Evolutionary conservation across 2,329 filamentous ascomycete species (phyloP).

Genomic region (Penicillium sp.): DNA sequence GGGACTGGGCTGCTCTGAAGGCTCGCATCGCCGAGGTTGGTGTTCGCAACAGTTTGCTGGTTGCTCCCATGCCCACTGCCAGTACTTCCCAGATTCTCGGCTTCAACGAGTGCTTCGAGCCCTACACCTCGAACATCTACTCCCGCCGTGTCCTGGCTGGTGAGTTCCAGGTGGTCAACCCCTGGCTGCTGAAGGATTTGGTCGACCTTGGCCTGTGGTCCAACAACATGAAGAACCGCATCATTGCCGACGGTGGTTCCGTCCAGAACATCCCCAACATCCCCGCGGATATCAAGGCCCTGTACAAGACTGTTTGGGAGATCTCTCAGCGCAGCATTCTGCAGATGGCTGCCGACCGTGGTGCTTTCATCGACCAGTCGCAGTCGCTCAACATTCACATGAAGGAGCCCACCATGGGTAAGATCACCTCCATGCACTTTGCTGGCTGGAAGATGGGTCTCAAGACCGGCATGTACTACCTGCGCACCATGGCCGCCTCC

Average conservation of each 20-base stretch:
- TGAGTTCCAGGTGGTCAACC: constrained; percentile 99
- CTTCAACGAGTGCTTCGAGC: constrained; percentile 99
- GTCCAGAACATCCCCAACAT: constrained; percentile 98
- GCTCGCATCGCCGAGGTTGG: constrained; percentile 89
- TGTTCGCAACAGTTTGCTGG: constrained; percentile 90
- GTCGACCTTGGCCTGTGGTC: constrained; percentile 98
- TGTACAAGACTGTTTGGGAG: constrained; percentile 99
- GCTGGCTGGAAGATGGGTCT: constrained; percentile 98
- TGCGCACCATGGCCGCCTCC: constrained; percentile 94
- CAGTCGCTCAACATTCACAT: constrained; percentile 99
- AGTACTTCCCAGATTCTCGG: constrained; percentile 97
- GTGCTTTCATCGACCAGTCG: constrained; percentile 98
- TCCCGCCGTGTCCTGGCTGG: constrained; percentile 95
- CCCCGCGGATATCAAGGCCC: constrained; percentile 87
- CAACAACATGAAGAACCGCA: constrained; percentile 99
- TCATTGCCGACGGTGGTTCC: constrained; percentile 94
- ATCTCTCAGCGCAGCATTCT: constrained; percentile 94
- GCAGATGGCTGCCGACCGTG: constrained; percentile 97
- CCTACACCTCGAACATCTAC: constrained; percentile 99
- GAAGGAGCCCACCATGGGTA: constrained; percentile 99
- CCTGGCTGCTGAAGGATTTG: constrained; percentile 96
- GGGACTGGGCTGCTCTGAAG: constrained; percentile 93
- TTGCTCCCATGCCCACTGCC: constrained; percentile 97
- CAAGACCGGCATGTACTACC: constrained; percentile 99
- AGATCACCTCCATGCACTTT: constrained; percentile 99